Percentiles rank a stretch among this genome's conserved stretches.
Evolutionary conservation across 2,329 filamentous ascomycete species (phyloP).

Genomic region (Clonostachys sp.): DNA sequence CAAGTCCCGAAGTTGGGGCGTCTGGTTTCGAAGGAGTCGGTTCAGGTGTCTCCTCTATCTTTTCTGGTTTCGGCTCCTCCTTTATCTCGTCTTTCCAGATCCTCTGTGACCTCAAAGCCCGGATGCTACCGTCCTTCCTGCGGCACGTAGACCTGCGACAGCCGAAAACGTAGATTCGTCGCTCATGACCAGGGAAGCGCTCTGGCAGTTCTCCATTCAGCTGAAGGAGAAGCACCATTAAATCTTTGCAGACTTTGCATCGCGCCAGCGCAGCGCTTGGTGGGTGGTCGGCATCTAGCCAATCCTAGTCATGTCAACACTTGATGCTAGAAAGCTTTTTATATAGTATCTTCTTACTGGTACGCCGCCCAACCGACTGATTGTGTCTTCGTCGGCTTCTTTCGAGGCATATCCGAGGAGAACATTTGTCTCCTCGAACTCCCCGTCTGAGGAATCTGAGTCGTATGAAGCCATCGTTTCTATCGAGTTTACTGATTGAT

Average conservation of each 20-base stretch:
- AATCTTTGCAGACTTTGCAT: conserved; percentile 81
- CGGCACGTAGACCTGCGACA: conserved; percentile 77
- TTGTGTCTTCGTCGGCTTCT: conserved; percentile 69
- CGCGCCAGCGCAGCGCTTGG: conserved; percentile 74
- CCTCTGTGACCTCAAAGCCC: conserved; percentile 67
- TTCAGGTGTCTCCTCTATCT: conserved; percentile 20
- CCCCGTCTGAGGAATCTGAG: conserved; percentile 73
- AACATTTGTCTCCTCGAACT: conserved; percentile 78
- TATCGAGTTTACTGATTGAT: conserved; percentile 8
- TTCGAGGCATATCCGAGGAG: conserved; percentile 84
- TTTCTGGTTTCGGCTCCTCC: conserved; percentile 15
- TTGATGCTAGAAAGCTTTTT: too few relatives aligned
- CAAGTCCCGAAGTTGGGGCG: conserved; percentile 41
- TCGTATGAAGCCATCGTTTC: conserved; percentile 70
- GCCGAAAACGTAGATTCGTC: conserved; percentile 80
- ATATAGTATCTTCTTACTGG: conserved; percentile 57
- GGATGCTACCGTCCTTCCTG: conserved; percentile 76
- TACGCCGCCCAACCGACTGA: conserved; percentile 82
- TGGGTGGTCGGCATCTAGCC: conserved; percentile 68
- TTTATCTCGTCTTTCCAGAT: conserved; percentile 40
- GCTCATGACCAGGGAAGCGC: conserved; percentile 79
- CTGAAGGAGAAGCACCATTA: conserved; percentile 83
- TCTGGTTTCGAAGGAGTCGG: conserved; percentile 17
- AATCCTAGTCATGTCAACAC: conserved; percentile 53
- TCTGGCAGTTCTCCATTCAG: conserved; percentile 88